Base-by-base conservation (phyloP, 805 yeast species). In the Candida dendrica region DNA sequence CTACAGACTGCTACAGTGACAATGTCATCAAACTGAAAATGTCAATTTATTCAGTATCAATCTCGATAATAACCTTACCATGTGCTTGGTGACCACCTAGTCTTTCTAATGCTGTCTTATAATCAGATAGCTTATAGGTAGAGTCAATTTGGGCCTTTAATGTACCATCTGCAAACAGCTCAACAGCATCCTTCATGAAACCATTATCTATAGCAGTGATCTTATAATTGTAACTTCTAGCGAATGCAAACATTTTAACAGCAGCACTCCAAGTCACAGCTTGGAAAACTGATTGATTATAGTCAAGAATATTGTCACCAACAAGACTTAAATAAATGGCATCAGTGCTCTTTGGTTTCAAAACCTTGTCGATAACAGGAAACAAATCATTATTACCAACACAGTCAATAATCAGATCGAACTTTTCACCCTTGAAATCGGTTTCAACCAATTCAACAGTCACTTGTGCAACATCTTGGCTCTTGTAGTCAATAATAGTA, bases 371-470 rank as follows among this genome's bases (percentile, higher is more conserved):
- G 41, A 75, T 64, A 11, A 68, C 57, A 3, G 65, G 56, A 41
- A 77, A 66, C 17, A 80, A 69, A 16, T 71, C 75, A 20, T 56
- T 56, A 42, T 74, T 75, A 32, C 95, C 90, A 40, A 75, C 77
- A 41, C 81, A 70, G 61, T 86, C 95, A 24, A 79, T 55, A 36
- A 84, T 75, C 10, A 74, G 55, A 53, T 83, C 87, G 51, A 79
- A 84, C 46, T 71, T 65, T 38, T 72, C 69, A 38, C 65, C 60
- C 18, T 57, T 46, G 17, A 56, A 43, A 17, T 52, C 42, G n/a
- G 53, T 47, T 22, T 53, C 50, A 19, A 62, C 39, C 49, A 68
- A 40, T 37, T 53, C 42, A 42, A 67, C 52, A 38, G 69, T 69
- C 32, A 65, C 59, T 1, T 64, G 61, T 30, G 63, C 56, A 32